Conservation (phyloP, 2,329 filamentous ascomycete species). For the Bimuria novae-zelandiae region DNA sequence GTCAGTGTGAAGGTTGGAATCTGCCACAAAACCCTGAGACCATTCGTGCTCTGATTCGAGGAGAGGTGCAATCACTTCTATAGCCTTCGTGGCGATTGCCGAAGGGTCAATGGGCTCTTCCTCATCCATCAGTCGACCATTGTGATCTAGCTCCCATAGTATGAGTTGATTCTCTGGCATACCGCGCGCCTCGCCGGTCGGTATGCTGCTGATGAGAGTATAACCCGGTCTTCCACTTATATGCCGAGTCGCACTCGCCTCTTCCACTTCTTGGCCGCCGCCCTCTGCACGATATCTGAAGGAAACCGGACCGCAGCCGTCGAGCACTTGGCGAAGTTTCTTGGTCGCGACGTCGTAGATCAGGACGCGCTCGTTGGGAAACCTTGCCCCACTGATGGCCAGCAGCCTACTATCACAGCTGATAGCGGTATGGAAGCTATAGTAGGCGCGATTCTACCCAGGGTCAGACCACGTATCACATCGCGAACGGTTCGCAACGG, state of each 20-base stretch:
- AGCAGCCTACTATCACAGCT: conserved; percentile 30
- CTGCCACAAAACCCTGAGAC: conserved; percentile 27
- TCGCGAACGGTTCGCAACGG: neutral
- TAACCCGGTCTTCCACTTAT: conserved; percentile 20
- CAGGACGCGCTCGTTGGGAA: conserved; percentile 14
- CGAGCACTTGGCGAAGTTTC: conserved; percentile 29
- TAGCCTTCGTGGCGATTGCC: conserved; percentile 28
- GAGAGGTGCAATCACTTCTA: conserved; percentile 30
- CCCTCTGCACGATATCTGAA: conserved; percentile 19
- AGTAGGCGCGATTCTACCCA: neutral
- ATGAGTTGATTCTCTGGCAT: conserved; percentile 18
- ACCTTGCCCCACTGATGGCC: conserved; percentile 25
- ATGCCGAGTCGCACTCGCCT: neutral
- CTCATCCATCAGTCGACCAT: conserved; percentile 31
- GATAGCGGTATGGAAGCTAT: conserved; percentile 16
- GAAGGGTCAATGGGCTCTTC: conserved; percentile 32
- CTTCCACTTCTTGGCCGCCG: neutral
- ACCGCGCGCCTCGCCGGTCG: conserved; percentile 1
- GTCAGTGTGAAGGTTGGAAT: conserved; percentile 24
- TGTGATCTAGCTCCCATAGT: conserved; percentile 34
- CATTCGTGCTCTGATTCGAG: conserved; percentile 33
- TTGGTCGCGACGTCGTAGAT: conserved; percentile 28
- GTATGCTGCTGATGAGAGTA: conserved; percentile 23
- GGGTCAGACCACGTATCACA: neutral
- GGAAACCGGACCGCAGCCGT: conserved; percentile 22